Evolutionary conservation across 1,139 yeast genomes (phyloP), one percentile per base, ranked within the genome.

Genomic region (Arxiozyma slooffiae): DNA sequence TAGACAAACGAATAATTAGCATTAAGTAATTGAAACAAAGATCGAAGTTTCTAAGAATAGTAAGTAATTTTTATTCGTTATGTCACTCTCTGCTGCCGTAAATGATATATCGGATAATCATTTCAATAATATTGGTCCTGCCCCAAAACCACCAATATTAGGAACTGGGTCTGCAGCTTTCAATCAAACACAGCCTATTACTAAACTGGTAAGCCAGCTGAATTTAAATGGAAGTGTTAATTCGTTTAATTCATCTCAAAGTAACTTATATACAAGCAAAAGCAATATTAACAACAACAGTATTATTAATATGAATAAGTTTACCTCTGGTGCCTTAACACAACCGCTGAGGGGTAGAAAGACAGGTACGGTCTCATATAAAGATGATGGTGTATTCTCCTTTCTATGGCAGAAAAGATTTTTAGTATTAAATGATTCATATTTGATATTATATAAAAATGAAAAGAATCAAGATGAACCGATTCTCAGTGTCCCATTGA

Each of bases 361-460:
- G 41, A 56, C 59, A 51, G 97, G 97, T 0, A 90, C 96, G 95
- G 90, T 87, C 24, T 86, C 87, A 51, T 82, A 88, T 51, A 89
- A 88, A 66, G 97, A 90, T 60, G 97, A 90, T 60, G 96, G 96
- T 22, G 68, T 86, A 38, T 78, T 87, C 56, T 80, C 89, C 16
- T 88, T 90, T 66, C 74, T 95, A 59, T 92, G 97, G 97, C 89
- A 90, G 54, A 89, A 89, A 64, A 78, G 95, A 59, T 90, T 75
- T 66, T 73, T 90, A 71, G 82, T 86, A 14, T 73, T 92, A 49
- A 80, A 80, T 59, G 96, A 89, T 57, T 77, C 83, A 51, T 79
- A 82, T 41, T 71, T 92, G 53, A 85, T 83, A 54, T 79, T 92
- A 57, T 85, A 82, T 69, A 88, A 86, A 62, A 76, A 72, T 51